Conservation (phyloP, 2,329 filamentous ascomycete species). For the Penicillium sp. region DNA sequence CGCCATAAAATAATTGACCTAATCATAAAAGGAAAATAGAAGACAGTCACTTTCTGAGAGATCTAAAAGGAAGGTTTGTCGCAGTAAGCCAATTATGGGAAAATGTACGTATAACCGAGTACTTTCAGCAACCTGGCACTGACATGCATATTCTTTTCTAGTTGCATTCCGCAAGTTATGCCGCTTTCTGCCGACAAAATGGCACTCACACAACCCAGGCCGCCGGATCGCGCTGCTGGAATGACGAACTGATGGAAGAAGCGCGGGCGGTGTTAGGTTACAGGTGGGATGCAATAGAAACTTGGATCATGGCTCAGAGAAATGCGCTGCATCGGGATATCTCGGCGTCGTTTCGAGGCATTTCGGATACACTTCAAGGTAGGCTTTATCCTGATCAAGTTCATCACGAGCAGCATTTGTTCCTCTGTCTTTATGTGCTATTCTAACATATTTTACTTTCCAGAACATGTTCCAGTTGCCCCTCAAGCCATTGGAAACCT, state of each 20-base stretch:
- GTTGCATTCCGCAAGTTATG: neutral
- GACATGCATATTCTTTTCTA: neutral
- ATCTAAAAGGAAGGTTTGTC: neutral
- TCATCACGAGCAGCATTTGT: too few relatives aligned
- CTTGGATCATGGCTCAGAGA: neutral
- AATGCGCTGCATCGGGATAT: neutral
- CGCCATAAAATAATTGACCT: neutral
- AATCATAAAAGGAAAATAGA: neutral
- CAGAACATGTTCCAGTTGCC: neutral
- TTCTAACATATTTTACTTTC: neutral
- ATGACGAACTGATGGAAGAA: neutral
- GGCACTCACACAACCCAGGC: neutral
- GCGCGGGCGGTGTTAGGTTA: neutral
- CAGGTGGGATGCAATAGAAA: neutral
- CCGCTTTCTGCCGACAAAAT: neutral
- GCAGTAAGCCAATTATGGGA: neutral
- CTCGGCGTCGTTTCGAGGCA: neutral
- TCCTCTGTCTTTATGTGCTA: neutral
- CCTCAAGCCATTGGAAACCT: constrained; percentile 1
- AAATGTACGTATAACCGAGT: neutral
- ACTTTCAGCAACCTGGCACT: neutral
- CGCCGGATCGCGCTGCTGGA: neutral
- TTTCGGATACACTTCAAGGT: neutral
- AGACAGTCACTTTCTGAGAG: neutral
- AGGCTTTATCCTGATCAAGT: neutral